Conservation (phyloP, 805 yeast species). For the Brettanomyces naardenensis region DNA sequence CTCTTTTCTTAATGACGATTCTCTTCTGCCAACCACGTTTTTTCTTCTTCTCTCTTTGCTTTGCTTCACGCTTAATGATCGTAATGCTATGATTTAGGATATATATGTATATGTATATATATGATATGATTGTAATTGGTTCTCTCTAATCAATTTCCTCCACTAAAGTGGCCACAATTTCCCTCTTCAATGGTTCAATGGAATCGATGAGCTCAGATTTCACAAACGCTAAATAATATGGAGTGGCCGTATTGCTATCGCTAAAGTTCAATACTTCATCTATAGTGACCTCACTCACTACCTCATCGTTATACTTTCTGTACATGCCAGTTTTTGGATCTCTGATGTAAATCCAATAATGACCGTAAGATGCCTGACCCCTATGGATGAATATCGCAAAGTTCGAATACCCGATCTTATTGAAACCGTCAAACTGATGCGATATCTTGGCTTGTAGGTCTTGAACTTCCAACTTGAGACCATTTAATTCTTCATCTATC, state of each 20-base stretch:
- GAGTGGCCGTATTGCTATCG: conserved; percentile 80
- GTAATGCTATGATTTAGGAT: too few relatives aligned
- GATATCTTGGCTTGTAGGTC: conserved; percentile 42
- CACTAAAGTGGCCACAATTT: conserved; percentile 12
- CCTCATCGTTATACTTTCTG: conserved; percentile 91
- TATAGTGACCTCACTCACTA: conserved; percentile 71
- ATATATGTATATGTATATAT: too few relatives aligned
- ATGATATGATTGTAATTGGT: too few relatives aligned
- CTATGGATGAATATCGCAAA: conserved; percentile 93
- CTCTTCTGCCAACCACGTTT: too few relatives aligned
- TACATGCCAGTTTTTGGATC: conserved; percentile 62
- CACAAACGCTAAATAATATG: conserved; percentile 84
- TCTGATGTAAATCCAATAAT: conserved; percentile 90
- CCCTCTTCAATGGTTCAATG: conserved; percentile 61
- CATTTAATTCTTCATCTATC: conserved; percentile 38
- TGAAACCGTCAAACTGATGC: conserved; percentile 54
- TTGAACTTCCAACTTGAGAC: conserved; percentile 30
- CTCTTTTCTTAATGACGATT: too few relatives aligned
- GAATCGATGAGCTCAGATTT: conserved; percentile 49
- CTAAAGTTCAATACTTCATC: conserved; percentile 61
- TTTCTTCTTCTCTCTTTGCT: too few relatives aligned
- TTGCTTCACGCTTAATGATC: too few relatives aligned
- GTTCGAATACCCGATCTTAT: conserved; percentile 64
- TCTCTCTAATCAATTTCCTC: conserved; percentile 3
- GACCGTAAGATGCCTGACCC: conserved; percentile 95